phyloP scores from a whole-genome alignment of 1,139 yeast species.

The Geotrichum cucujoidarum region DNA sequence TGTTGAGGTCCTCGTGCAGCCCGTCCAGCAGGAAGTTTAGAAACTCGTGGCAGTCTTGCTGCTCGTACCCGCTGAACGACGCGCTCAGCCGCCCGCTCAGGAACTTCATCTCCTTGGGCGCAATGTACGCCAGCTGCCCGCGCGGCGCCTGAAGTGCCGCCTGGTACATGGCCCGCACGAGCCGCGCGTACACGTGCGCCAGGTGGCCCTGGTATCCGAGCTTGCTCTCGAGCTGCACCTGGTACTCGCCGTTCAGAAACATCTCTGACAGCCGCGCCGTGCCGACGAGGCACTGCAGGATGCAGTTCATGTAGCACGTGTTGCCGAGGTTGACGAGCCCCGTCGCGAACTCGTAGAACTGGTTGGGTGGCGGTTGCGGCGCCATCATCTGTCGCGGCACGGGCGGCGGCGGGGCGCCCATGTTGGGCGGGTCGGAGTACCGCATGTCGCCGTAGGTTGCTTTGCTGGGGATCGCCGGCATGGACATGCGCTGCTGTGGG shows the following conservation, averaged over 20 bases:
- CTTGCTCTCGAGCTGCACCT: slow-evolving; percentile 68
- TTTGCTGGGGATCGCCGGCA: slow-evolving; percentile 10
- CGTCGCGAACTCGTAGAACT: slow-evolving; percentile 35
- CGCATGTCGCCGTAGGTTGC: background rate
- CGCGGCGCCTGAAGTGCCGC: slow-evolving; percentile 23
- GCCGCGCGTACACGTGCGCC: slow-evolving; percentile 65
- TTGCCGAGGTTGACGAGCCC: slow-evolving; percentile 83
- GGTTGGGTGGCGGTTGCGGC: background rate
- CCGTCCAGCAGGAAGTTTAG: slow-evolving; percentile 78
- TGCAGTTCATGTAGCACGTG: slow-evolving; percentile 90
- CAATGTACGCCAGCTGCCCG: slow-evolving; percentile 46
- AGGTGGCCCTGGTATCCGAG: slow-evolving; percentile 81
- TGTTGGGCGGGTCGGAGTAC: background rate
- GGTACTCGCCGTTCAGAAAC: slow-evolving; percentile 57
- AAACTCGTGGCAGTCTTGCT: slow-evolving; percentile 93
- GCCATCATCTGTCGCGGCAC: background rate
- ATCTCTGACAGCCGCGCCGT: slow-evolving; percentile 45
- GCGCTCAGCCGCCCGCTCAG: slow-evolving; percentile 68
- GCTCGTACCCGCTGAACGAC: slow-evolving; percentile 68
- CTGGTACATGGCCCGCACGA: slow-evolving; percentile 54
- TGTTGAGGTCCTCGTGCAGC: slow-evolving; percentile 82
- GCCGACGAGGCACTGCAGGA: slow-evolving; percentile 73
- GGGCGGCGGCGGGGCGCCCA: background rate
- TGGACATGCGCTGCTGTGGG: slow-evolving; percentile 7
- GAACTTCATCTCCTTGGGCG: slow-evolving; percentile 56